Percentiles rank a stretch among this genome's conserved stretches.
Conservation (phyloP, 768 basidiomycete genomes). For the Russula brevipes region DNA sequence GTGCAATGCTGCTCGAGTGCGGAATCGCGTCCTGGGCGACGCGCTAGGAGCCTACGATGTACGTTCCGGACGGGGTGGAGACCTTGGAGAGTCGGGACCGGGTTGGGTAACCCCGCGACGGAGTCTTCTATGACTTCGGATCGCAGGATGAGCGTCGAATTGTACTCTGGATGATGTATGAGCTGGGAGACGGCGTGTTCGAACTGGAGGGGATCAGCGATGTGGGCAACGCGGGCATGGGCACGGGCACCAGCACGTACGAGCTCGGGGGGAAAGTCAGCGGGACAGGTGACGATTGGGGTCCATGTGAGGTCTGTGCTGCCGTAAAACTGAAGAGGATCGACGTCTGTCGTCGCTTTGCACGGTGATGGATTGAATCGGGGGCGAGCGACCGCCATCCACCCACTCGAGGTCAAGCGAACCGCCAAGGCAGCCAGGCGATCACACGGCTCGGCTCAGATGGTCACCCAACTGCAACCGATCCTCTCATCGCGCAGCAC, state of each 20-base stretch:
- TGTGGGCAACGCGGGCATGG: background rate
- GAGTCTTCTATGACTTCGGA: conserved; percentile 58
- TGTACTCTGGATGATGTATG: conserved; percentile 89
- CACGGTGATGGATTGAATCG: conserved; percentile 13
- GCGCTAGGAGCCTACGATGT: conserved; percentile 66
- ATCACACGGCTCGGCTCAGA: too few relatives aligned
- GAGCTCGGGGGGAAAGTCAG: conserved; percentile 32
- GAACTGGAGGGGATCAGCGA: conserved; percentile 51
- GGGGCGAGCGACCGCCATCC: conserved; percentile 12
- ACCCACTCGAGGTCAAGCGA: background rate
- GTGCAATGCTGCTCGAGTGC: conserved; percentile 74
- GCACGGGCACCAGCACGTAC: conserved; percentile 24
- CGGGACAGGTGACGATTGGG: conserved; percentile 31
- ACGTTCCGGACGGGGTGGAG: conserved; percentile 46
- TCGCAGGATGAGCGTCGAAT: conserved; percentile 84
- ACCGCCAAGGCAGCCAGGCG: too few relatives aligned
- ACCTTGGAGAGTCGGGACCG: conserved; percentile 38
- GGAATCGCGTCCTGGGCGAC: conserved; percentile 70
- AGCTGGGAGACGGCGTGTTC: conserved; percentile 64
- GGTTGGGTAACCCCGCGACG: conserved; percentile 26
- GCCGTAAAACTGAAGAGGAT: background rate
- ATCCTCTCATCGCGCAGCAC: too few relatives aligned
- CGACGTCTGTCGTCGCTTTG: background rate
- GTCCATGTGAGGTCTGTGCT: conserved; percentile 24
- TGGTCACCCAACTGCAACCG: too few relatives aligned